Conservation (phyloP, 179 eudicot species). For the Spergularia azorica region DNA sequence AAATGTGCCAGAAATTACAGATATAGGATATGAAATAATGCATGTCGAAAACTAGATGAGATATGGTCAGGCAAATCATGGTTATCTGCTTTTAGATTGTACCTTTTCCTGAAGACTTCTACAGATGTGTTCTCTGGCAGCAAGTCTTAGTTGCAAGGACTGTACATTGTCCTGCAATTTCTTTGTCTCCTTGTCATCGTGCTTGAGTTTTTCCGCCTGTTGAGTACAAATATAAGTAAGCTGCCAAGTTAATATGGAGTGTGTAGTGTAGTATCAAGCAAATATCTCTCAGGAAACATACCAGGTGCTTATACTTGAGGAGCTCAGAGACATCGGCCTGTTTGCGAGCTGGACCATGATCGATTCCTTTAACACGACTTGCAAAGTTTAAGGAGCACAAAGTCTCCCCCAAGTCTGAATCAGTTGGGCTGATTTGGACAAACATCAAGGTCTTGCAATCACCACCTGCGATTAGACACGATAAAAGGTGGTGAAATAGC, state of each 20-base stretch:
- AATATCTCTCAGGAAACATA: slow-evolving; percentile 27
- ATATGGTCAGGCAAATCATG: not conserved
- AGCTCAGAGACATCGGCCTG: slow-evolving; percentile 78
- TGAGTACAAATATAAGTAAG: not conserved
- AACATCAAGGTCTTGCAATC: slow-evolving; percentile 98
- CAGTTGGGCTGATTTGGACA: slow-evolving; percentile 84
- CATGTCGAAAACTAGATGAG: not conserved
- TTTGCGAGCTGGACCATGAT: slow-evolving; percentile 88
- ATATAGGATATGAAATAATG: not conserved
- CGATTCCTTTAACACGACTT: slow-evolving; percentile 88
- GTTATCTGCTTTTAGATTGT: not conserved
- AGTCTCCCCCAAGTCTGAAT: slow-evolving; percentile 81
- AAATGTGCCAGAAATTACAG: not conserved
- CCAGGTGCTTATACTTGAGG: slow-evolving; percentile 86
- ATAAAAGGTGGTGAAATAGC: not conserved
- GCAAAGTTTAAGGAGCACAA: slow-evolving; percentile 95
- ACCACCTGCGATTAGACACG: slow-evolving; percentile 53
- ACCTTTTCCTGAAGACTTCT: slow-evolving; percentile 87
- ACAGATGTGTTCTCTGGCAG: slow-evolving; percentile 69
- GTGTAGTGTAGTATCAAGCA: not conserved
- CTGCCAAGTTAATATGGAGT: no score
- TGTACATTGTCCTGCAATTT: slow-evolving; percentile 79
- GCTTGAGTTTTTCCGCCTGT: slow-evolving; percentile 90
- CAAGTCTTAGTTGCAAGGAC: slow-evolving; percentile 75
- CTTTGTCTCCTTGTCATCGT: slow-evolving; percentile 87